Evolutionary conservation across 352 stramenopile species (phyloP).

Genomic region (Thalassiosira allenii): DNA sequence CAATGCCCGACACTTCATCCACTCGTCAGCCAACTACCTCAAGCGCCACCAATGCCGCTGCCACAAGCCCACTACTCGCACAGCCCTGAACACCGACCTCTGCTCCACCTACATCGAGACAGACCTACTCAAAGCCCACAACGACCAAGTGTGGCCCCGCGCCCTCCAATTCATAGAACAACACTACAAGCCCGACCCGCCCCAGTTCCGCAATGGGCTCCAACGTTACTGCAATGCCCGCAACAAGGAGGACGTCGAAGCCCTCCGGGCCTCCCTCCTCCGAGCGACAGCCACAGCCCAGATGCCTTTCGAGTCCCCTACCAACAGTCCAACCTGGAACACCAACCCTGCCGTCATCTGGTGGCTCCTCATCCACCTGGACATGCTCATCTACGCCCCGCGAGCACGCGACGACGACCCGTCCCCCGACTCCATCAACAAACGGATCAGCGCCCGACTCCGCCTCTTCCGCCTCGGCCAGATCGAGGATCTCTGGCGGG

Average conservation of each 20-base stretch:
- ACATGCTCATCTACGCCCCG: background rate
- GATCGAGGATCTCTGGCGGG: background rate
- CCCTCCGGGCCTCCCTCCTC: background rate
- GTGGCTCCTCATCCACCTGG: conserved; percentile 10
- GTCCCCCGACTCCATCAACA: background rate
- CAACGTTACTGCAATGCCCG: background rate
- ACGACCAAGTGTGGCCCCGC: background rate
- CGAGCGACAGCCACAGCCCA: background rate
- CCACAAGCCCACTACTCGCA: background rate
- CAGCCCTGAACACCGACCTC: background rate
- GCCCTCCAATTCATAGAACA: background rate
- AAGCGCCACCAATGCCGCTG: background rate
- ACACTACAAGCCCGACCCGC: background rate
- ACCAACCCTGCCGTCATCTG: background rate
- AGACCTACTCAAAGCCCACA: too few relatives aligned
- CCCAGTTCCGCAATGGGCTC: background rate
- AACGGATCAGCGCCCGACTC: background rate
- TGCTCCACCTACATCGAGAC: too few relatives aligned
- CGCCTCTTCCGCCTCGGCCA: background rate
- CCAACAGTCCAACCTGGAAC: too few relatives aligned
- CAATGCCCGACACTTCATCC: background rate
- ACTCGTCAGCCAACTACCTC: background rate
- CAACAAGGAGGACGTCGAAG: background rate
- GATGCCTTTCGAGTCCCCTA: background rate
- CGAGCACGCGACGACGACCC: too few relatives aligned